These are phyloP conservation scores for Euclidium syriacum DNA, from an alignment of 345 rosid genomes.

Conservation along the genomic window DNA sequence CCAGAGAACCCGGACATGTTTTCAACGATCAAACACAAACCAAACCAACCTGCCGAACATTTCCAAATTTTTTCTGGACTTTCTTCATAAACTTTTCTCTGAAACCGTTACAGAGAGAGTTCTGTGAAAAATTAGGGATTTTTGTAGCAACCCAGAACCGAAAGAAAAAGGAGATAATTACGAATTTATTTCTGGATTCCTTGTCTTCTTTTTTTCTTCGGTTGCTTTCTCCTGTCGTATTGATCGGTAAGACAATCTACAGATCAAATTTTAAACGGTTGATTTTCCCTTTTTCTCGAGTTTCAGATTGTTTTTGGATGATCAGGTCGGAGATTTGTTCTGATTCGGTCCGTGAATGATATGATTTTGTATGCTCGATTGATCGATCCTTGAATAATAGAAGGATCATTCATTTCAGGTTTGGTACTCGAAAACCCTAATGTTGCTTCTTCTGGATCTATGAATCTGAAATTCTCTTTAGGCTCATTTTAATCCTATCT, in stretches of 20 bases:
- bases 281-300: background rate
- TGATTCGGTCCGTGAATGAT: background rate
- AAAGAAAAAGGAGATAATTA: too few species aligned
- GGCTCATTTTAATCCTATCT: conserved; percentile 1
- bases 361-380: background rate
- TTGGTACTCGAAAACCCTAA: background rate
- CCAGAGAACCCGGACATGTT: conserved; percentile 25
- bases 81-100: background rate
- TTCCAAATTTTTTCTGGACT: background rate
- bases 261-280: background rate
- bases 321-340: conserved; percentile 8
- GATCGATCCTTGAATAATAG: background rate
- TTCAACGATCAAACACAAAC: conserved; percentile 21
- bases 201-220: too few species aligned
- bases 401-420: conserved; percentile 25
- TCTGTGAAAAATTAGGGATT: background rate
- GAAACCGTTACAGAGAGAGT: background rate
- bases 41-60: background rate
- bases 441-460: background rate
- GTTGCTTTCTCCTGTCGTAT: background rate
- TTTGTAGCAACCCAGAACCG: background rate
- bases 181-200: too few species aligned
- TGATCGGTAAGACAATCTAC: background rate
- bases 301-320: background rate
- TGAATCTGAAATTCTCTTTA: background rate